Evolutionary conservation across 2,329 filamentous ascomycete species (phyloP), one percentile per base, ranked within the genome.

Genomic region (Coniosporium tulheliwenetii): DNA sequence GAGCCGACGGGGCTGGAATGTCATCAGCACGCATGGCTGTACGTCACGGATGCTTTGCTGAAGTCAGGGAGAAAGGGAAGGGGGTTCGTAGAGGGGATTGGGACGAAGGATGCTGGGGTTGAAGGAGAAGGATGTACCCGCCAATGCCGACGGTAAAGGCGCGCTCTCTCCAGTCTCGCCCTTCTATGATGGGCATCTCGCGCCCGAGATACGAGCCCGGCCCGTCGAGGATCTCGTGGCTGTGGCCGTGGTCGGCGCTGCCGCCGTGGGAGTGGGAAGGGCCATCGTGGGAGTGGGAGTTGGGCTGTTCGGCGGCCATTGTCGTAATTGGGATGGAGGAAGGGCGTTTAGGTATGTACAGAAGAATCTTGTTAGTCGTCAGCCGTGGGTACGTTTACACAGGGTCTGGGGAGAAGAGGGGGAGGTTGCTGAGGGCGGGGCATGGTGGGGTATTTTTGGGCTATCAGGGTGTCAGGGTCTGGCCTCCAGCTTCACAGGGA

Each of bases 121-220:
- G 31, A 32, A n/a, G 30, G 9, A 5, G 8, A 19, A 41, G 34
- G 13, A 62, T 75, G 51, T 70, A 93, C 86, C 91, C 91, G 65
- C 91, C 91, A 63, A 96, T 96, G n/a, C 91, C 91, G 53, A 98
- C 73, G 4, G 91, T 96, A 55, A 95, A 98, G 10, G 87, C 87
- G 43, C 91, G 73, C 48, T 93, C 84, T 26, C 72, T 72, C 84
- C 87, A 98, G 57, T 87, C 73, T 41, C 89, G 74, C 9, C 86
- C 86, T 50, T 94, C 83, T 47, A 86, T 75, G 42, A 96, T 82
- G 46, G 89, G 91, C 84, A 93, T 87, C 65, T 96, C 91, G 12
- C 91, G 79, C 39, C 81, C 80, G 30, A 91, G 63, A 58, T 82
- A 96, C 56, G 85, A 93, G 36, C 91, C 91, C 0, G 91, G 91